Evolutionary conservation across 148 eudicot species (phyloP).

Genomic region (Diospyros kaki): DNA sequence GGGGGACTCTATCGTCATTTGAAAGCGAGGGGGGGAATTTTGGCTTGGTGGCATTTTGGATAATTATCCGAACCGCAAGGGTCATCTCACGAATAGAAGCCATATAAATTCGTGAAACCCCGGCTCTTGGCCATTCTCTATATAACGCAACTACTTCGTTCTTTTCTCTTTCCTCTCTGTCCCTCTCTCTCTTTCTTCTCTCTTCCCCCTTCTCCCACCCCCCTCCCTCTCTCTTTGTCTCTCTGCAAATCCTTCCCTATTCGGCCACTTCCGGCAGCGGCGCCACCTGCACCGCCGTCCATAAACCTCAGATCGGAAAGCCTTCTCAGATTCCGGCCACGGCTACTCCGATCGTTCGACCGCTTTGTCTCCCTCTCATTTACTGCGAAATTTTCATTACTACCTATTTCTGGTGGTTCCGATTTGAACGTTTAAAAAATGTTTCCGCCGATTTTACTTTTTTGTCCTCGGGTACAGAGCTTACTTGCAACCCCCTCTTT

Average conservation of each 20-base stretch:
- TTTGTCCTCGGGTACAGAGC: neutral
- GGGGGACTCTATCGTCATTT: no score
- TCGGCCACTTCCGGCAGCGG: neutral
- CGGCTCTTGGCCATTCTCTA: neutral
- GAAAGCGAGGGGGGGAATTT: neutral
- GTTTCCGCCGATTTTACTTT: neutral
- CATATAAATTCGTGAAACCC: neutral
- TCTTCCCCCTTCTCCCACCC: no score
- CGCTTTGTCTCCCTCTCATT: neutral
- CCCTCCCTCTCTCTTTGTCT: neutral
- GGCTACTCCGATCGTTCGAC: neutral
- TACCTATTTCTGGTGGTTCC: neutral
- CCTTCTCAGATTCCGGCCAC: constrained; percentile 3
- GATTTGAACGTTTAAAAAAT: neutral
- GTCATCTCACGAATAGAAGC: neutral
- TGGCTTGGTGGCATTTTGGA: neutral
- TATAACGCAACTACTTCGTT: neutral
- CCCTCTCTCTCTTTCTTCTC: neutral
- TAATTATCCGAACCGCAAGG: neutral
- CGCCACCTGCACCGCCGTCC: neutral
- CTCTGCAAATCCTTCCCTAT: neutral
- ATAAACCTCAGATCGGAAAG: neutral
- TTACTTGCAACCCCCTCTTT: neutral
- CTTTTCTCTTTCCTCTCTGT: neutral
- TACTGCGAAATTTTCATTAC: neutral